Evolutionary conservation across 345 rosid species (phyloP).

Genomic region (Salix udensis): DNA sequence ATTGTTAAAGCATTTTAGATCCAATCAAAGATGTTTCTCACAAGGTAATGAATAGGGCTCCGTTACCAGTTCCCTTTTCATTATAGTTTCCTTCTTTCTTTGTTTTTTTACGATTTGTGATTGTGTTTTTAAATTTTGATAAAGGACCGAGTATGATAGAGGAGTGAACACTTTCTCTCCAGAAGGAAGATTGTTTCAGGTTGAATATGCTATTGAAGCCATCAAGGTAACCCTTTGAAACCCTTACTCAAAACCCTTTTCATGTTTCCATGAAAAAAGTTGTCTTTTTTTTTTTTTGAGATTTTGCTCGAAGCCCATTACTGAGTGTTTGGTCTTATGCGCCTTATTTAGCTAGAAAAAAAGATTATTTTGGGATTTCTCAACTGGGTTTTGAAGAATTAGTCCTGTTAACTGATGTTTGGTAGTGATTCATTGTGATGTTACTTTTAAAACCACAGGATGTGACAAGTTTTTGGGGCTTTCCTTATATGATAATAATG

Average conservation of each 20-base stretch:
- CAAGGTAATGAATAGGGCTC: conserved; percentile 39
- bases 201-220: conserved; percentile 97
- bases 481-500: background rate
- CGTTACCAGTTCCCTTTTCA: background rate
- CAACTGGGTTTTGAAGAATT: background rate
- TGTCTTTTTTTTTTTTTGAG: background rate
- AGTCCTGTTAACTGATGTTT: background rate
- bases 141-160: conserved; percentile 97
- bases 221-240: conserved; percentile 57
- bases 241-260: background rate
- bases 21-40: conserved; percentile 54
- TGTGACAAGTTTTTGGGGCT: background rate
- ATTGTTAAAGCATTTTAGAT: conserved; percentile 13
- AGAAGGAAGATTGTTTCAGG: conserved; percentile 92
- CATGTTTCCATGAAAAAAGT: background rate
- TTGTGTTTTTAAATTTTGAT: conserved; percentile 1
- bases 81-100: background rate
- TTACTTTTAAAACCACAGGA: background rate
- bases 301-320: background rate
- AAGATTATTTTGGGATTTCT: background rate
- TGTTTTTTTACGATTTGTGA: background rate
- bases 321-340: background rate
- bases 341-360: background rate
- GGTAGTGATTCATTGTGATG: background rate
- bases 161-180: conserved; percentile 99